Evolutionary conservation across 2,329 filamentous ascomycete species (phyloP).

Genomic region (Bipolaris sorokiniana): DNA sequence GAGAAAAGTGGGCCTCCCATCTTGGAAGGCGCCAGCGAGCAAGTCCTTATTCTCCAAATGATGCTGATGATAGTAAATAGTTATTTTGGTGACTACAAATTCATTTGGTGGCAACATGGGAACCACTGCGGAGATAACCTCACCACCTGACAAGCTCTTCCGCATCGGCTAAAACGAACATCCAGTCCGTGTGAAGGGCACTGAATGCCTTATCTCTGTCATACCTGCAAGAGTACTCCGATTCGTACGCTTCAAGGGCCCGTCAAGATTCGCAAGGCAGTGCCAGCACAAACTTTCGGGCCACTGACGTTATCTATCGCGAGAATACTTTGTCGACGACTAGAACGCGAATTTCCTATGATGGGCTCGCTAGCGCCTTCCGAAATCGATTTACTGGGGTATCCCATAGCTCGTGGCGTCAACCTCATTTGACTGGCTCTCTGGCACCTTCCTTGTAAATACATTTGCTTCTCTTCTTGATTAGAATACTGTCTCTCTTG

Average conservation of each 20-base stretch:
- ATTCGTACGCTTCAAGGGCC: not conserved
- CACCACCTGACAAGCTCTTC: not conserved
- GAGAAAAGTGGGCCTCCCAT: not conserved
- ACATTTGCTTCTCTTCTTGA: not conserved
- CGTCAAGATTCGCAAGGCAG: not conserved
- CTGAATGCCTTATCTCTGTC: not conserved
- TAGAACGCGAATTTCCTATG: not conserved
- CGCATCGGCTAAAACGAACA: not conserved
- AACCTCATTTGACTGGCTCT: not conserved
- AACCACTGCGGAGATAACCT: not conserved
- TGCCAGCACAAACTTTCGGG: not conserved
- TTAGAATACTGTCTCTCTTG: not conserved
- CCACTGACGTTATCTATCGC: not conserved
- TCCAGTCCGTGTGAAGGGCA: not conserved
- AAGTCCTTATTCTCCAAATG: not conserved
- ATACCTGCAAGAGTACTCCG: not conserved
- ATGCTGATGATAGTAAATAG: not conserved
- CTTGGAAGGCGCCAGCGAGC: not conserved
- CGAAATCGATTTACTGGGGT: not conserved
- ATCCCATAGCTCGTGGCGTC: not conserved
- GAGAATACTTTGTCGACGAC: not conserved
- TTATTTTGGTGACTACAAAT: not conserved
- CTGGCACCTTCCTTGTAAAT: not conserved
- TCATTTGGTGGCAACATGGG: not conserved
- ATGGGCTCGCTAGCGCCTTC: not conserved